phyloP scores from a whole-genome alignment of 768 basidiomycete species.

The Leccinum uliginosum region DNA sequence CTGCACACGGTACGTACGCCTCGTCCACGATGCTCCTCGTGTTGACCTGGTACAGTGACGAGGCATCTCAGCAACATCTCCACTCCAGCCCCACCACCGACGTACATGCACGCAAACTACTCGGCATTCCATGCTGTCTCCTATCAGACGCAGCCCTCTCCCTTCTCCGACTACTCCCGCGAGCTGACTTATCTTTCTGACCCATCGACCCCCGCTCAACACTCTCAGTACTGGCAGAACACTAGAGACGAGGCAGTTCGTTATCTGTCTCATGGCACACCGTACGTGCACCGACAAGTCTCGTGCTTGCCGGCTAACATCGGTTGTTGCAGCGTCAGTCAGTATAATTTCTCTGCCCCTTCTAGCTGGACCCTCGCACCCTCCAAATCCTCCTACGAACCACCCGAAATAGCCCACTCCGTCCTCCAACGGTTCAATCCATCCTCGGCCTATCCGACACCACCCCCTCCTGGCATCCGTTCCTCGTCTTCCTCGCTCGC shows the following conservation, averaged over 20 bases:
- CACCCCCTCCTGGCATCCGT: conserved; percentile 58
- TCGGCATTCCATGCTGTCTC: conserved; percentile 22
- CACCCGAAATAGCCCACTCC: conserved; percentile 57
- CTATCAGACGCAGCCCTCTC: conserved; percentile 36
- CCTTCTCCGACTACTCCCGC: conserved; percentile 65
- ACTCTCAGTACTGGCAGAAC: conserved; percentile 60
- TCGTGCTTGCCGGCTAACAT: conserved; percentile 1
- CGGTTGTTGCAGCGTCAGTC: conserved; percentile 16
- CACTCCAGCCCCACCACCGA: conserved; percentile 54
- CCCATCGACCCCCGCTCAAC: conserved; percentile 39
- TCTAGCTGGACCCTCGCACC: conserved; percentile 39
- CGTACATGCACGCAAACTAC: conserved; percentile 52
- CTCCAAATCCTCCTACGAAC: conserved; percentile 49
- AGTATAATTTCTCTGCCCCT: conserved; percentile 32
- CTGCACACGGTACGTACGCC: conserved; percentile 56
- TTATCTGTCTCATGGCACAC: conserved; percentile 49
- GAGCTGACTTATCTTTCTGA: conserved; percentile 55
- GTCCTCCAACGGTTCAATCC: conserved; percentile 61
- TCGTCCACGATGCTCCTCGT: not conserved
- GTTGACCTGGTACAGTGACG: conserved; percentile 45
- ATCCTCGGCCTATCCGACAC: conserved; percentile 66
- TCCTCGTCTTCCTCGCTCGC: conserved; percentile 75
- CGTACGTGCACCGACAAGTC: conserved; percentile 36
- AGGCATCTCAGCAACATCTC: conserved; percentile 62
- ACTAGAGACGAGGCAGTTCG: conserved; percentile 58